These are phyloP conservation scores for Xylariaceae sp. DNA, from an alignment of 2,329 filamentous ascomycete species.

Conservation along the genomic window DNA sequence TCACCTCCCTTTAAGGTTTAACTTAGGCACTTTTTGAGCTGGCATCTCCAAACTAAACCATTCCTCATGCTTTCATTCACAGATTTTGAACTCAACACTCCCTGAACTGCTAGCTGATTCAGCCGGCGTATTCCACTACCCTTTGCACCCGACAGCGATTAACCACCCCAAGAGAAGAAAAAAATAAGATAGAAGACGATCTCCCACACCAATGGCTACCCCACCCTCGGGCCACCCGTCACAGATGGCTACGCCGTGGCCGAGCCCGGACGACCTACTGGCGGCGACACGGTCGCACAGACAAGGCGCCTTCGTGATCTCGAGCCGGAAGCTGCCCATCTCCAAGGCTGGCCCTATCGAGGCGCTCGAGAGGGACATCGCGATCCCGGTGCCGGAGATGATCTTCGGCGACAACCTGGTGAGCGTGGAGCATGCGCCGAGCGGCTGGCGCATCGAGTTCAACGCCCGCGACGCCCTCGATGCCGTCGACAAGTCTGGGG, in stretches of 20 bases:
- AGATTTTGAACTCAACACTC: too few species aligned
- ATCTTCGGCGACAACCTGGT: constrained; percentile 96
- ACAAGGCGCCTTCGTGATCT: constrained; percentile 66
- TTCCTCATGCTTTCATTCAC: too few species aligned
- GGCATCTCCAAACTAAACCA: too few species aligned
- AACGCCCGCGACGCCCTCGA: constrained; percentile 84
- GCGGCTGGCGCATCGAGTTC: constrained; percentile 76
- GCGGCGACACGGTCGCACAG: constrained; percentile 51
- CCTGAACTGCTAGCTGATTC: too few species aligned
- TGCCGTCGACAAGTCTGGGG: constrained; percentile 87
- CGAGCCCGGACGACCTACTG: constrained; percentile 43
- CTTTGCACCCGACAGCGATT: too few species aligned
- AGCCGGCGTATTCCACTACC: too few species aligned
- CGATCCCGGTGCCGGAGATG: constrained; percentile 94
- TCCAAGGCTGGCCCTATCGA: constrained; percentile 89
- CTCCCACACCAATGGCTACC: constrained; percentile 6
- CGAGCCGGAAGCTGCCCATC: constrained; percentile 86
- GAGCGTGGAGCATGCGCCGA: constrained; percentile 63
- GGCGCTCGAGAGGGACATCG: constrained; percentile 68
- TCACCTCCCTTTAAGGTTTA: too few species aligned
- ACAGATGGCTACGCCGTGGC: constrained; percentile 46
- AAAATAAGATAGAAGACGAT: too few species aligned
- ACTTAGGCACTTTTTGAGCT: too few species aligned
- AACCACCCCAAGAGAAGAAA: neutral
- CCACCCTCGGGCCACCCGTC: constrained; percentile 16